A percentile compares a stretch with the other conserved stretches of the same genome.
These are phyloP conservation scores for Pleurotus tuber-regium DNA, from an alignment of 768 basidiomycete species.

Conservation along the genomic window DNA sequence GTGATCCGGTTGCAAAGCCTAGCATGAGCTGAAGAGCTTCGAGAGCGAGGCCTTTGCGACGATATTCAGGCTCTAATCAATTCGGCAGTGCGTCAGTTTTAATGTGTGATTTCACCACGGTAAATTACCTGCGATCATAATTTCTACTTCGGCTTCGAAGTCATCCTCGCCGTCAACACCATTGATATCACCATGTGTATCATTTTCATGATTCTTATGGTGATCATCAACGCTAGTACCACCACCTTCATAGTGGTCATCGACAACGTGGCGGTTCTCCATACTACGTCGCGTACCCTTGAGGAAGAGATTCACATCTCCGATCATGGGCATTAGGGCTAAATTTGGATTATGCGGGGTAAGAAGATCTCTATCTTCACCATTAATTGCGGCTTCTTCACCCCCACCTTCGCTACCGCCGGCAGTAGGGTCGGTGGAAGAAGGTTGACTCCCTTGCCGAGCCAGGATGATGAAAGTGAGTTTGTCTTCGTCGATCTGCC, in stretches of 20 bases:
- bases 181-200: conserved; percentile 20
- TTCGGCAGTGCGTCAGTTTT: not conserved
- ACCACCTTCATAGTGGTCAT: conserved; percentile 10
- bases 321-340: conserved; percentile 62
- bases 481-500: conserved; percentile 87
- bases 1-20: conserved; percentile 57
- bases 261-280: too few species aligned
- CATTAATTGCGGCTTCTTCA: not conserved
- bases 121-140: conserved; percentile 84
- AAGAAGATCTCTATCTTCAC: conserved; percentile 11
- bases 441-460: conserved; percentile 22
- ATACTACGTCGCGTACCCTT: conserved; percentile 48
- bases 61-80: conserved; percentile 56
- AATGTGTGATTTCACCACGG: too few species aligned
- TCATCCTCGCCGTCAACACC: conserved; percentile 33
- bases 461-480: conserved; percentile 88
- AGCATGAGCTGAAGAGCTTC: conserved; percentile 67
- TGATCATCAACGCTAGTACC: too few species aligned
- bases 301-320: conserved; percentile 91
- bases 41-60: conserved; percentile 64
- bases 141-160: conserved; percentile 80
- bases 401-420: too few species aligned
- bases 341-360: conserved; percentile 33
- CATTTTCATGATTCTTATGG: too few species aligned
- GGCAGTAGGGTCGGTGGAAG: conserved; percentile 6